phyloP scores from a whole-genome alignment of 1,284 basidiomycete species.

The Tremellales sp. region DNA sequence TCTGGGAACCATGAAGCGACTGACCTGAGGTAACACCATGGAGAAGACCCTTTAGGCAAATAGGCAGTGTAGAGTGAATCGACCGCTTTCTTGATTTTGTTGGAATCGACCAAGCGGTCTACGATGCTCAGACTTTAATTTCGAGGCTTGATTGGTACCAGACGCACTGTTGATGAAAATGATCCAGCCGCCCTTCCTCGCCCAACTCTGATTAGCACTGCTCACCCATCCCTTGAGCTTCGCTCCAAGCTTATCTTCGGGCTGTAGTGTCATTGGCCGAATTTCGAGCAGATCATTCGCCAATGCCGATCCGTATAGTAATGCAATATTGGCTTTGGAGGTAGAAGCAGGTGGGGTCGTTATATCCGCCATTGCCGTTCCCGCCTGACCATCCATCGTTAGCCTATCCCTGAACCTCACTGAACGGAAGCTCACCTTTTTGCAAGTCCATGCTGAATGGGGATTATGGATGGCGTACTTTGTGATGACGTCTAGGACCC shows the following conservation, averaged over 20 bases:
- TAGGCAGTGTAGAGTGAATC: constrained; percentile 81
- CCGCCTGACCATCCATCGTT: constrained; percentile 58
- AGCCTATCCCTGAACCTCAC: not conserved
- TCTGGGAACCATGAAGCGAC: constrained; percentile 3
- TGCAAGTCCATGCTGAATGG: constrained; percentile 80
- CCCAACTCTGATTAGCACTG: constrained; percentile 82
- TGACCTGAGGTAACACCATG: constrained; percentile 89
- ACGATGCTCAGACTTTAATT: constrained; percentile 3
- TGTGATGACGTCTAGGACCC: constrained; percentile 88
- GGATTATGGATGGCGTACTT: constrained; percentile 93
- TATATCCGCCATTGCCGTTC: constrained; percentile 70
- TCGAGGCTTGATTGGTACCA: not conserved
- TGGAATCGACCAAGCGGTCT: constrained; percentile 93
- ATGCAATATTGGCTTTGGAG: constrained; percentile 66
- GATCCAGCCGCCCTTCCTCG: constrained; percentile 68
- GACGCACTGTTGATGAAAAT: constrained; percentile 94
- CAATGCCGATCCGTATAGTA: constrained; percentile 76
- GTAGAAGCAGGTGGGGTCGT: constrained; percentile 72
- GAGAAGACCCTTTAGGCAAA: constrained; percentile 84
- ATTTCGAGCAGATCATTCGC: constrained; percentile 73
- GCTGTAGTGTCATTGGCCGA: constrained; percentile 42
- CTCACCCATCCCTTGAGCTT: constrained; percentile 71
- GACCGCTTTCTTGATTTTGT: constrained; percentile 77
- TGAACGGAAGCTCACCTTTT: constrained; percentile 62
- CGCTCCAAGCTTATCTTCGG: constrained; percentile 51